Evolutionary conservation across 2,329 filamentous ascomycete species (phyloP).

Genomic region (Neofusicoccum sp.): DNA sequence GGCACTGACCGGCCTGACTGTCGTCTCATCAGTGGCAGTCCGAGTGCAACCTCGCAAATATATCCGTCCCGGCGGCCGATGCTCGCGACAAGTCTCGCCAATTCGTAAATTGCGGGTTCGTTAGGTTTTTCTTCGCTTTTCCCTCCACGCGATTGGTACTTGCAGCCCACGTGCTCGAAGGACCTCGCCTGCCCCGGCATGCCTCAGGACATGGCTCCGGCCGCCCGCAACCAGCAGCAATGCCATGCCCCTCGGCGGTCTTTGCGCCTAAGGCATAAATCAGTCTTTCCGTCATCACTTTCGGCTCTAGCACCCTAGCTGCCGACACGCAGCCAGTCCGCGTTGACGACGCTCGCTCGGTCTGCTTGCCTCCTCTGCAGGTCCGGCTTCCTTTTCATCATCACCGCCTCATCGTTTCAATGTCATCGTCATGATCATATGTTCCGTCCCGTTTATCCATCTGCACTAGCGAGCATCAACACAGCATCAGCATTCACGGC

Average conservation of each 20-base stretch:
- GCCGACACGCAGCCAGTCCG: neutral
- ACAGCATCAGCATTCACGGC: neutral
- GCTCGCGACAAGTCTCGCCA: no score
- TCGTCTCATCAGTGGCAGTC: neutral
- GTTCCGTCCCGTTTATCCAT: no score
- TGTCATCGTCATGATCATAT: neutral
- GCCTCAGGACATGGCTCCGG: neutral
- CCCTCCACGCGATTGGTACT: neutral
- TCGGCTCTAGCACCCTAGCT: neutral
- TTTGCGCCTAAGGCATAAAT: no score
- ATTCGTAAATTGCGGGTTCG: no score
- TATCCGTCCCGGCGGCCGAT: neutral
- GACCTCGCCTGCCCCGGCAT: neutral
- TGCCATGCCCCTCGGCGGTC: neutral
- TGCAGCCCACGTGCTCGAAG: neutral
- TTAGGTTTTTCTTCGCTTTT: neutral
- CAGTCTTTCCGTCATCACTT: neutral
- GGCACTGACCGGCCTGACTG: neutral
- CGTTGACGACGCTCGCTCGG: neutral
- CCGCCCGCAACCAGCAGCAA: neutral
- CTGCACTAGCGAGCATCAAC: neutral
- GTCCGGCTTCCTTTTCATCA: neutral
- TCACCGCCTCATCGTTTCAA: neutral
- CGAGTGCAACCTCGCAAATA: neutral
- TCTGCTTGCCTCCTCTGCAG: neutral